Percentiles rank a stretch among this genome's conserved stretches.
phyloP scores from a whole-genome alignment of 2,329 filamentous ascomycete species.

The Botrytis pseudocinerea region DNA sequence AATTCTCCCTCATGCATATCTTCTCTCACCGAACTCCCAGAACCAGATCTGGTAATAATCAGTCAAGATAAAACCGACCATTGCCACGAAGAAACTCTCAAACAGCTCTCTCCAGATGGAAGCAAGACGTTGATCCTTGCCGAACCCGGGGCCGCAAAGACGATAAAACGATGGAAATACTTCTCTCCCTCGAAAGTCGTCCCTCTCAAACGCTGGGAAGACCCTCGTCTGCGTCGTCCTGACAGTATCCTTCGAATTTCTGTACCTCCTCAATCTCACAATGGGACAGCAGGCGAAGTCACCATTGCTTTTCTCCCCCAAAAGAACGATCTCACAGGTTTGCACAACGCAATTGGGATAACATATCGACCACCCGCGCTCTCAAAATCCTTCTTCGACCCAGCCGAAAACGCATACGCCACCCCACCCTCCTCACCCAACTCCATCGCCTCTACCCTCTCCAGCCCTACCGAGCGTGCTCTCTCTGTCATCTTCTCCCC shows the following conservation, averaged over 20 bases:
- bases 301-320: conserved; percentile 67
- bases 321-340: conserved; percentile 57
- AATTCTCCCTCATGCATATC: conserved; percentile 56
- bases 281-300: conserved; percentile 63
- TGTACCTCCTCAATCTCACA: conserved; percentile 53
- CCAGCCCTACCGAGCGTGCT: conserved; percentile 46
- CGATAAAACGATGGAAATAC: conserved; percentile 67
- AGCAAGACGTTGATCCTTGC: conserved; percentile 64
- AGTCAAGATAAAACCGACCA: conserved; percentile 67
- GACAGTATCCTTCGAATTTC: conserved; percentile 47
- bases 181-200: conserved; percentile 56
- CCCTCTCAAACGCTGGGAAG: conserved; percentile 50
- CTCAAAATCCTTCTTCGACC: not conserved
- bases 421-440: conserved; percentile 34
- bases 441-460: conserved; percentile 33
- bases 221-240: conserved; percentile 37
- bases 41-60: conserved; percentile 58
- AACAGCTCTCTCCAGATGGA: conserved; percentile 56
- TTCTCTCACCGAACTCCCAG: conserved; percentile 54
- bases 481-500: conserved; percentile 66
- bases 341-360: conserved; percentile 69
- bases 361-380: conserved; percentile 59
- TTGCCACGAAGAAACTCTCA: conserved; percentile 68
- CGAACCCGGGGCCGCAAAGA: conserved; percentile 62
- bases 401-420: conserved; percentile 18